Evolutionary conservation across 192 early-diverging fungal genomes (phyloP).

Genomic region (Backusella parvicylindrica): DNA sequence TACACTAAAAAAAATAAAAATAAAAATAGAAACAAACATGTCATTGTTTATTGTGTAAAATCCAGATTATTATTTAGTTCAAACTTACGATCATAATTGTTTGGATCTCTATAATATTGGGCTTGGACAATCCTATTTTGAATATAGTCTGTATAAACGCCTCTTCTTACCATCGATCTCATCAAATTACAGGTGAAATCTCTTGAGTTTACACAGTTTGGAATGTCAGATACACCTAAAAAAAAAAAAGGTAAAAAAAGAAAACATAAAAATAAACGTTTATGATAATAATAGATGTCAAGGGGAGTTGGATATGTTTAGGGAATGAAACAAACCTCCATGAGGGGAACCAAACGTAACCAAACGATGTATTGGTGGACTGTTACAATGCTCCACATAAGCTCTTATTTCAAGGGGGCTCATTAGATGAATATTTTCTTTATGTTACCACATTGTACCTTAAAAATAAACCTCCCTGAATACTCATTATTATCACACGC

Average conservation of each 20-base stretch:
- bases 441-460: constrained; percentile 16
- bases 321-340: constrained; percentile 40
- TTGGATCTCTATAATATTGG: constrained; percentile 84
- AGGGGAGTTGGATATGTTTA: constrained; percentile 1
- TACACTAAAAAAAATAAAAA: constrained; percentile 64
- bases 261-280: not conserved
- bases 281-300: not conserved
- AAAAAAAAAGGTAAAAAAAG: not conserved
- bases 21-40: not conserved
- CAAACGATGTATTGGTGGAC: constrained; percentile 66
- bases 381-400: constrained; percentile 81
- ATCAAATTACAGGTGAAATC: constrained; percentile 66
- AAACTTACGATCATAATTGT: constrained; percentile 15
- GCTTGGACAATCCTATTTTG: constrained; percentile 86
- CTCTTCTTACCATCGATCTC: constrained; percentile 70
- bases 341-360: constrained; percentile 90
- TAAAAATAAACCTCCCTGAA: constrained; percentile 24
- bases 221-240: constrained; percentile 71
- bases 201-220: constrained; percentile 61
- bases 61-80: not conserved
- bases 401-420: constrained; percentile 45
- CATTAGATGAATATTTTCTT: not conserved
- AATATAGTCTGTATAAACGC: constrained; percentile 84
- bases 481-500: not conserved
- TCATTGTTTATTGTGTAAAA: not conserved